Conservation (phyloP, 306 rosid genomes). For the Begonia loranthoides region DNA sequence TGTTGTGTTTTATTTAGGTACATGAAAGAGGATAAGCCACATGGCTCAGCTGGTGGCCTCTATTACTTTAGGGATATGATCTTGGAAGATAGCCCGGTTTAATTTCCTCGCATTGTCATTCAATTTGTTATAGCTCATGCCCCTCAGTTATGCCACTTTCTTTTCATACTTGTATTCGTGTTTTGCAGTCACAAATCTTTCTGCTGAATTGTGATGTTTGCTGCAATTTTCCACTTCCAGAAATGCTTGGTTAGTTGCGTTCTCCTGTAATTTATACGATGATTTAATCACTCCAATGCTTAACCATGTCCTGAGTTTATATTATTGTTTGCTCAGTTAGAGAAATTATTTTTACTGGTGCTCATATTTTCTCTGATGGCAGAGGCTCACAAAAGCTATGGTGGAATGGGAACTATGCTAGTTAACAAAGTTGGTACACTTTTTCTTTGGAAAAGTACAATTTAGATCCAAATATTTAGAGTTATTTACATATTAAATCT, state of each 20-base stretch:
- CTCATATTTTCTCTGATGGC: slow-evolving; percentile 2
- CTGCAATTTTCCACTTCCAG: slow-evolving; percentile 76
- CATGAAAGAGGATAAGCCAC: slow-evolving; percentile 95
- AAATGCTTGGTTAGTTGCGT: slow-evolving; percentile 74
- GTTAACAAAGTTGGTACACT: slow-evolving; percentile 28
- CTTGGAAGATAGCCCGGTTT: slow-evolving; percentile 89
- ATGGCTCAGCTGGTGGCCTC: slow-evolving; percentile 90
- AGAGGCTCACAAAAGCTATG: slow-evolving; percentile 33
- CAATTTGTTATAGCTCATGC: not conserved
- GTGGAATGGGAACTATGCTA: slow-evolving; percentile 40
- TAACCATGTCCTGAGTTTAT: not conserved
- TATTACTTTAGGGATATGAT: slow-evolving; percentile 68
- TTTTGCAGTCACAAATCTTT: slow-evolving; percentile 77
- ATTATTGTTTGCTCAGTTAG: not conserved
- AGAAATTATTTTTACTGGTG: not conserved
- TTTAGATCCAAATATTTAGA: too few relatives aligned
- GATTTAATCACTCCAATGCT: not conserved
- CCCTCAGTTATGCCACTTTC: not conserved
- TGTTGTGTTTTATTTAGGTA: slow-evolving; percentile 30
- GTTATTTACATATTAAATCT: too few relatives aligned
- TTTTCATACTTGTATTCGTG: slow-evolving; percentile 3
- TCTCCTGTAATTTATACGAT: not conserved
- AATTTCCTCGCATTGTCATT: slow-evolving; percentile 9
- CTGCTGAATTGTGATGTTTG: slow-evolving; percentile 90
- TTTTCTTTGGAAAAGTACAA: not conserved